Evolutionary conservation across 108 stramenopile genomes (phyloP), one percentile per base, ranked within the genome.

Genomic region (Nitzschia sp.): DNA sequence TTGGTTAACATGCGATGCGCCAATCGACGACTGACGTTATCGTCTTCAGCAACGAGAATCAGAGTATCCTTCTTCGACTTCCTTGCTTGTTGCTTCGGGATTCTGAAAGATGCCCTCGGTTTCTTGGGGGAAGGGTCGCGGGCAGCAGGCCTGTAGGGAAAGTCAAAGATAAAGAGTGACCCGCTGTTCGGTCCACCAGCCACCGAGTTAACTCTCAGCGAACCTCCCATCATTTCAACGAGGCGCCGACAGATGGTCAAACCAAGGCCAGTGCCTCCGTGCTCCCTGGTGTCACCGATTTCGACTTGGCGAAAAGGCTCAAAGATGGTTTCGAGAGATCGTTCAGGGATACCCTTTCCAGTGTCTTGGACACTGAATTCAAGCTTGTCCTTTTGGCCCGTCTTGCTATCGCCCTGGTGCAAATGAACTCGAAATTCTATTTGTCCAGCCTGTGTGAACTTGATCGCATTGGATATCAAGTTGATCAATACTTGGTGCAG

Each of bases 401-500:
- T 13, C 38, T 42, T 42, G 13, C 9, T 42, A 9, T 42, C 38
- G 6, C 13, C 38, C 13, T 6, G 38, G 38, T 9, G 9, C 30
- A 17, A 28, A 59, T 29, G 30, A 30, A 31, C 27, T 59, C 30
- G 25, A 27, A 31, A 26, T 18, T 24, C 26, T 9, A 75, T 28
- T 28, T 15, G 1, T 21, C 68, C 68, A 27, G 27, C 3, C 17
- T 60, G 45, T 26, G 75, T 70, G 32, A 76, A 76, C 62, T 76
- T 76, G 68, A 70, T 59, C 11, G 75, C 75, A 55, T 72, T 72
- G 45, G 51, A 46, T 31, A 72, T 21, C 30, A 67, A 27, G 33
- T 72, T 72, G 33, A 30, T 34, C 9, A 77, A 6, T 29, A 72
- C 76, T 27, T 77, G 70, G 21, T 31, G 34, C 24, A 77, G 5